Evolutionary conservation across 345 rosid species (phyloP), one percentile per base, ranked within the genome.

Genomic region (Brassica napus): DNA sequence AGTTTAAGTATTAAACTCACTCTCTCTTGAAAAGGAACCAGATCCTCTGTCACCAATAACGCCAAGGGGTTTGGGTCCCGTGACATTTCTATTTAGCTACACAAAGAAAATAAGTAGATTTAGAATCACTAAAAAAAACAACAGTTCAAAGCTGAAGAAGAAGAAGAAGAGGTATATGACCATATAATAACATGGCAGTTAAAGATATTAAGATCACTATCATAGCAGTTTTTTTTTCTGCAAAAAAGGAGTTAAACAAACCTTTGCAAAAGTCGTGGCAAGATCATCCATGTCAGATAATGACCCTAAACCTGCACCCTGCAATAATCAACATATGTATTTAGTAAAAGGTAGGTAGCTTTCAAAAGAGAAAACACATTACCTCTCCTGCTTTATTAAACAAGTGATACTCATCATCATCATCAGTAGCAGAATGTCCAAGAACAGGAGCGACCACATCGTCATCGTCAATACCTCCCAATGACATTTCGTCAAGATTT

Each of bases 11-110:
- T 66, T 35, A 0, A 81, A 88, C 99, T 95, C 80, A 95, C 99
- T 95, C 87, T 93, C 99, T 86, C 99, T 93, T 47, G 99, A 95
- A 84, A 95, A 93, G 18, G 99, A 95, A 58, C 97, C 93, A 58
- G 99, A 95, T 77, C 91, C 91, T 86, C 97, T 85, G 76, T 93
- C 99, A 71, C 99, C 99, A 80, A 95, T 95, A 70, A 95, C 90
- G 77, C 99, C 99, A 9, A 94, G 96, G 85, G 90, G 87, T 80
- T 88, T 89, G 69, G 99, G 99, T 67, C 99, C 99, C 0, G 89
- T 80, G 42, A 95, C 97, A 81, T 79, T 88, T 87, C 98, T 88
- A 83, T 93, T 95, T 83, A 95, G 80, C 99, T 95, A 91, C 74
- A 24, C 67, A 82, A 55, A 39, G 37, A 59, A 1, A 55, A 68